Evolutionary conservation across 805 yeast species (phyloP), one percentile per base, ranked within the genome.

Genomic region (Barnettozyma californica): DNA sequence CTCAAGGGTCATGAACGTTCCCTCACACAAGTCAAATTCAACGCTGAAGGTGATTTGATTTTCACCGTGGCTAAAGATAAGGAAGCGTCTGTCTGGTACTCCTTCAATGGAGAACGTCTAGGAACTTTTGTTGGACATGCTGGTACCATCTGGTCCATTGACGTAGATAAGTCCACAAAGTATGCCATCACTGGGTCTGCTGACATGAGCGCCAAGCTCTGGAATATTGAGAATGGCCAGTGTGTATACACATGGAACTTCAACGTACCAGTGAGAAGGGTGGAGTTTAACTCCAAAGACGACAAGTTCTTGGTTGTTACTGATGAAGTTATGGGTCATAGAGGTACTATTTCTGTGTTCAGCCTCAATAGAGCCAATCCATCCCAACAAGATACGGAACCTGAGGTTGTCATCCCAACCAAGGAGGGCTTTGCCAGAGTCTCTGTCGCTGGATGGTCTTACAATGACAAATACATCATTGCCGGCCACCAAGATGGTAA

Each of bases 1-100:
- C 73, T 85, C 61, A 86, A 87, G 77, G 98, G 98, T 52, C 99
- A 94, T 72, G 96, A 88, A 74, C 95, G 99, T 80, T 89, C 98
- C 57, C 74, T 94, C 60, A 91, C 98, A 43, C 98, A 94, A 76
- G 91, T 94, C 60, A 92, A 87, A 67, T 94, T 83, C 74, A 94
- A 94, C 78, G 77, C 81, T 53, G 98, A 95, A 63, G 99, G 99
- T 41, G 99, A 94, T 68, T 70, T 94, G 57, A 77, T 94, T 49
- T 84, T 94, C 66, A 83, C 98, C 10, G 91, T 88, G 37, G 89
- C 97, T 55, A 90, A 94, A 69, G 99, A 94, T 77, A 77, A 78
- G 59, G 80, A 83, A 46, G 96, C 95, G 2, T 84, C 91, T 42
- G 84, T 92, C 53, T 95, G 98, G 97, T 94, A 79, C 69, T 81